phyloP scores from a whole-genome alignment of 177 flowering plant genomes.

The Viscum album region DNA sequence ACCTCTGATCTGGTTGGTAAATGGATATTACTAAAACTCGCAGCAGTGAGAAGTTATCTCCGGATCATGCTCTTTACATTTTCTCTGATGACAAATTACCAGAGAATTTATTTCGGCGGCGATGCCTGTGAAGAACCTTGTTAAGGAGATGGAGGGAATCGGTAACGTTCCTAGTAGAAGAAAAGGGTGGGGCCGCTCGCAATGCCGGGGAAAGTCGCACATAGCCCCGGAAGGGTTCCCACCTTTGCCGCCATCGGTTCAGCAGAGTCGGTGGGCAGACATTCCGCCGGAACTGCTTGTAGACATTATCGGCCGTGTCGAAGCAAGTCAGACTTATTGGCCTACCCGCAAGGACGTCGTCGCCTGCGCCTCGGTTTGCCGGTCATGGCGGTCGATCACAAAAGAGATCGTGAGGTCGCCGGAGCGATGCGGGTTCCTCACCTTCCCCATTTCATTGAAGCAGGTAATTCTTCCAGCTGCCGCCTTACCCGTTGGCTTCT shows the following conservation, averaged over 20 bases:
- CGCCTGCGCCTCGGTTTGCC: conserved; percentile 74
- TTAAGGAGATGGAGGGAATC: conserved; percentile 25
- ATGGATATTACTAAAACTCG: too few species aligned
- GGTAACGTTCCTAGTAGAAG: conserved; percentile 22
- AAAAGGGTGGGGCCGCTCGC: conserved; percentile 15
- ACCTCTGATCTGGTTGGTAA: too few species aligned
- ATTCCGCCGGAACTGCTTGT: conserved; percentile 70
- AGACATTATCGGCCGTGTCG: conserved; percentile 58
- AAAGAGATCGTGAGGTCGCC: conserved; percentile 69
- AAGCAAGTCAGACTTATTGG: conserved; percentile 53
- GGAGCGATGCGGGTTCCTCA: conserved; percentile 58
- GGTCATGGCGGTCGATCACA: conserved; percentile 58
- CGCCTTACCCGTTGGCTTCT: neutral
- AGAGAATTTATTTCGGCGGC: too few species aligned
- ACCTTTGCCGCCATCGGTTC: conserved; percentile 9
- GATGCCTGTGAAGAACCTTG: conserved; percentile 24
- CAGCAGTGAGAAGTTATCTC: too few species aligned
- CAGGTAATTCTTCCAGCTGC: conserved; percentile 33
- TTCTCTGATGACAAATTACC: too few species aligned
- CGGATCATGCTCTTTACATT: too few species aligned
- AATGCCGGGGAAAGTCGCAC: conserved; percentile 26
- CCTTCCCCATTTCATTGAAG: conserved; percentile 80
- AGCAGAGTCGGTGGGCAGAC: conserved; percentile 55
- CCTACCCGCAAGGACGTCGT: conserved; percentile 65
- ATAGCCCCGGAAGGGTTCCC: conserved; percentile 31